Evolutionary conservation across 2,329 filamentous ascomycete species (phyloP).

Genomic region (Emericellopsis atlantica): DNA sequence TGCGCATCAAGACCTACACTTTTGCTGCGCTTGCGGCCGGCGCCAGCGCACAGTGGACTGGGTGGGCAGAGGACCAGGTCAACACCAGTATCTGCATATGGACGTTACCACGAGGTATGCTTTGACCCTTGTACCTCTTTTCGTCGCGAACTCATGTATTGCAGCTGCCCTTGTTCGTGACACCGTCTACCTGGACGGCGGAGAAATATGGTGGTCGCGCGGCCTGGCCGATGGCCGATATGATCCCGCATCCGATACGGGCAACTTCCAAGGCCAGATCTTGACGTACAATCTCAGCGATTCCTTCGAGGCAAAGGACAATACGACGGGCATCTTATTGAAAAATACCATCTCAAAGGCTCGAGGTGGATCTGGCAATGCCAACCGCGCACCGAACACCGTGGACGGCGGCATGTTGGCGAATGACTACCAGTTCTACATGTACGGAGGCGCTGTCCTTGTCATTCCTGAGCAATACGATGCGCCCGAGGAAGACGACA

Average conservation of each 20-base stretch:
- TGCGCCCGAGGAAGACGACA: conserved; percentile 25
- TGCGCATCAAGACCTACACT: background rate
- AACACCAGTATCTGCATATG: conserved; percentile 49
- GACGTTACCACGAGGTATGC: conserved; percentile 28
- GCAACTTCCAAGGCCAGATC: conserved; percentile 37
- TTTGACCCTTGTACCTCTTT: background rate
- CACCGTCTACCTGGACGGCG: conserved; percentile 54
- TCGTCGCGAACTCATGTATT: conserved; percentile 8
- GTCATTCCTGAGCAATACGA: conserved; percentile 18
- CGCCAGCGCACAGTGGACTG: conserved; percentile 13
- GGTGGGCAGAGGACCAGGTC: conserved; percentile 37
- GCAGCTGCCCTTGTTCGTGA: conserved; percentile 46
- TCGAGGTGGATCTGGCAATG: conserved; percentile 29
- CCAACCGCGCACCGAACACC: conserved; percentile 44
- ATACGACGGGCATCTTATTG: conserved; percentile 38
- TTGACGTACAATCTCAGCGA: conserved; percentile 45
- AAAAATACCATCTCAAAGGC: conserved; percentile 31
- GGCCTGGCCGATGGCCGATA: conserved; percentile 30
- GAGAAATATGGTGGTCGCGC: conserved; percentile 38
- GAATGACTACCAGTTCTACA: conserved; percentile 49
- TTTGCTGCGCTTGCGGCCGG: background rate
- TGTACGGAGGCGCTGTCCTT: conserved; percentile 46
- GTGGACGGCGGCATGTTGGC: conserved; percentile 51
- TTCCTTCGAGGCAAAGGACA: conserved; percentile 37
- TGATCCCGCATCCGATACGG: conserved; percentile 18